Evolutionary conservation across 768 basidiomycete genomes (phyloP).

Genomic region (Bullera alba): DNA sequence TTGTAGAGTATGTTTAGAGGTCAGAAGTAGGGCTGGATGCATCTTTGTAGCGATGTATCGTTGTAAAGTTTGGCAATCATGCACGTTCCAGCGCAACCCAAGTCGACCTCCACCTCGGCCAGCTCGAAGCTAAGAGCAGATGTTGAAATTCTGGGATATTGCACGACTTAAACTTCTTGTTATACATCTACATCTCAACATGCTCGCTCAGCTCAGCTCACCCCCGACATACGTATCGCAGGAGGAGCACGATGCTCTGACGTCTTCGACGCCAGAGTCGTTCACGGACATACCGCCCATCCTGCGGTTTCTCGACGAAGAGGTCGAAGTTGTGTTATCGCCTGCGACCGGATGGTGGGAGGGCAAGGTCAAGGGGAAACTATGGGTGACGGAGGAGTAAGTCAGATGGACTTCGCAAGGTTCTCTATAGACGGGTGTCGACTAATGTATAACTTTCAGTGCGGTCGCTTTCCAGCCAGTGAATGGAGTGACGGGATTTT

Average conservation of each 20-base stretch:
- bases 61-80: too few species aligned
- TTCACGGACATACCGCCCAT: slow-evolving; percentile 81
- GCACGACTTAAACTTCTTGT: not conserved
- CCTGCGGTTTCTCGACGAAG: slow-evolving; percentile 64
- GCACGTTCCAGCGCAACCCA: too few species aligned
- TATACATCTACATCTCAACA: not conserved
- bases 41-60: not conserved
- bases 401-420: slow-evolving; percentile 10
- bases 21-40: too few species aligned
- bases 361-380: slow-evolving; percentile 57
- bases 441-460: not conserved
- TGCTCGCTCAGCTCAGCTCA: slow-evolving; percentile 3
- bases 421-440: not conserved
- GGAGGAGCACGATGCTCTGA: slow-evolving; percentile 63
- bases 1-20: too few species aligned
- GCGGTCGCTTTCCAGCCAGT: slow-evolving; percentile 11
- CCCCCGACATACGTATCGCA: slow-evolving; percentile 47
- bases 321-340: slow-evolving; percentile 63
- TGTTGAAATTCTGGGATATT: not conserved
- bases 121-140: too few species aligned
- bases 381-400: slow-evolving; percentile 83
- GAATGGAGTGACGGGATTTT: slow-evolving; percentile 55
- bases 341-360: slow-evolving; percentile 60
- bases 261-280: slow-evolving; percentile 73
- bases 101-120: too few species aligned